Percentiles rank a stretch among this genome's conserved stretches.
Evolutionary conservation across 2,329 filamentous ascomycete species (phyloP).

Genomic region (Paraconiothyrium sp.): DNA sequence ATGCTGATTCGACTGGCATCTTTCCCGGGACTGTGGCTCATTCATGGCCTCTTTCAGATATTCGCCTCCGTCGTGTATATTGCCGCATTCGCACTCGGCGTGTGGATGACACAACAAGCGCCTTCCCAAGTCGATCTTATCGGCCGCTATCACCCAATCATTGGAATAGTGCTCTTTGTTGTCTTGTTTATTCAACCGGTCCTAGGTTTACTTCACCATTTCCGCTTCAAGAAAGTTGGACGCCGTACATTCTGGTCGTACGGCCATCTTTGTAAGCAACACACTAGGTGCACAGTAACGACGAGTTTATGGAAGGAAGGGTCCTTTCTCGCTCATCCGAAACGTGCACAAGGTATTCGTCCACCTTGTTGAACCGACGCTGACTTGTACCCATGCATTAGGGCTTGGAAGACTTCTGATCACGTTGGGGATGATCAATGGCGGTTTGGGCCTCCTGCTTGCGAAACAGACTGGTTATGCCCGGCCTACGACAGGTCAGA

Average conservation of each 20-base stretch:
- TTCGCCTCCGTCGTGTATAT: slow-evolving; percentile 56
- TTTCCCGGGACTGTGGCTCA: slow-evolving; percentile 49
- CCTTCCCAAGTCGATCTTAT: slow-evolving; percentile 31
- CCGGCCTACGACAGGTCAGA: slow-evolving; percentile 36
- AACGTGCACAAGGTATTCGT: too few relatives aligned
- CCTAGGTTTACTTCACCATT: slow-evolving; percentile 61
- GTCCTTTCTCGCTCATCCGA: too few relatives aligned
- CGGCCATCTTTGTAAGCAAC: slow-evolving; percentile 57
- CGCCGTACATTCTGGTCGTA: slow-evolving; percentile 56
- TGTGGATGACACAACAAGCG: slow-evolving; percentile 53
- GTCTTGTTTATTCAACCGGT: slow-evolving; percentile 63
- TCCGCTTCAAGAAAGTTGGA: slow-evolving; percentile 56
- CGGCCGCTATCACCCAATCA: slow-evolving; percentile 57
- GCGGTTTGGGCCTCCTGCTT: slow-evolving; percentile 57
- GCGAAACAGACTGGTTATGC: slow-evolving; percentile 42
- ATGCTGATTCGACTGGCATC: slow-evolving; percentile 50
- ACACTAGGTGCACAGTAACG: too few relatives aligned
- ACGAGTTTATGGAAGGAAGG: too few relatives aligned
- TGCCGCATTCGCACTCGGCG: slow-evolving; percentile 59
- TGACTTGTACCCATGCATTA: too few relatives aligned
- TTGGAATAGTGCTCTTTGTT: slow-evolving; percentile 60
- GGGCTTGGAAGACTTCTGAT: slow-evolving; percentile 60
- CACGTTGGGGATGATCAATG: slow-evolving; percentile 63
- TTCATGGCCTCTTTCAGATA: slow-evolving; percentile 56
- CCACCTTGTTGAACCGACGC: too few relatives aligned